Percentiles rank a stretch among this genome's conserved stretches.
phyloP scores from a whole-genome alignment of 495 filamentous ascomycete species.

The Pyrenula aspistea region DNA sequence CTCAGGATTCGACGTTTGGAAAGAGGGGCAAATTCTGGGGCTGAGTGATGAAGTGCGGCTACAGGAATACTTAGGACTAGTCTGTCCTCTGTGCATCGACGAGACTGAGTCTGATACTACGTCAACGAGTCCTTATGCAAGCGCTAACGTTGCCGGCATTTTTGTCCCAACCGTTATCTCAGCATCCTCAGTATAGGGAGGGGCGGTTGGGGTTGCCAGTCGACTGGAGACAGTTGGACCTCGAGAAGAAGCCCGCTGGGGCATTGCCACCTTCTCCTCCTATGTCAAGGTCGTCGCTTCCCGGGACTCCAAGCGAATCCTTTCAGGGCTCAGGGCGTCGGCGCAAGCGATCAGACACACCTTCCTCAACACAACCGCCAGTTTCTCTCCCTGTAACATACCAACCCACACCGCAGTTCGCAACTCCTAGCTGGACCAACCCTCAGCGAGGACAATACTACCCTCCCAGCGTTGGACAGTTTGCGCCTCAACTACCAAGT shows the following conservation, averaged over 20 bases:
- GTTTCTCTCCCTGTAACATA: conserved; percentile 17
- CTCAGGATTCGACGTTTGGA: too few relatives aligned
- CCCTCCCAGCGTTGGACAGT: conserved; percentile 1
- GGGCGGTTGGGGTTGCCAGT: not conserved
- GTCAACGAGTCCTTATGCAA: not conserved
- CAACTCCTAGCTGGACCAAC: conserved; percentile 29
- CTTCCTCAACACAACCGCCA: conserved; percentile 23
- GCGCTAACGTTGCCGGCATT: not conserved
- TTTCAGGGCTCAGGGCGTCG: conserved; percentile 41
- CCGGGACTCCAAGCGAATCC: conserved; percentile 47
- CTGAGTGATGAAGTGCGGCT: too few relatives aligned
- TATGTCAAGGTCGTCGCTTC: conserved; percentile 73
- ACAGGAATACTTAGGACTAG: too few relatives aligned
- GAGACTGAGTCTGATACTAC: too few relatives aligned
- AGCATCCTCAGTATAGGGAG: not conserved
- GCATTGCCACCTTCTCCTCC: conserved; percentile 62
- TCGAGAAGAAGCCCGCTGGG: conserved; percentile 33
- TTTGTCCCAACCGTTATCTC: not conserved
- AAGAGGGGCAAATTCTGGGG: too few relatives aligned
- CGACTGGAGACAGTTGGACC: not conserved
- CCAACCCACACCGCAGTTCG: conserved; percentile 24
- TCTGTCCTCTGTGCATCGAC: too few relatives aligned
- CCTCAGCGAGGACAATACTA: conserved; percentile 11
- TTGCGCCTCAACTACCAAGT: conserved; percentile 4
- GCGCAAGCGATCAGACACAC: conserved; percentile 41